A percentile compares a stretch with the other conserved stretches of the same genome.
These are phyloP conservation scores for Fusarium verticillioides DNA, from an alignment of 2,329 filamentous ascomycete species.

Conservation along the genomic window DNA sequence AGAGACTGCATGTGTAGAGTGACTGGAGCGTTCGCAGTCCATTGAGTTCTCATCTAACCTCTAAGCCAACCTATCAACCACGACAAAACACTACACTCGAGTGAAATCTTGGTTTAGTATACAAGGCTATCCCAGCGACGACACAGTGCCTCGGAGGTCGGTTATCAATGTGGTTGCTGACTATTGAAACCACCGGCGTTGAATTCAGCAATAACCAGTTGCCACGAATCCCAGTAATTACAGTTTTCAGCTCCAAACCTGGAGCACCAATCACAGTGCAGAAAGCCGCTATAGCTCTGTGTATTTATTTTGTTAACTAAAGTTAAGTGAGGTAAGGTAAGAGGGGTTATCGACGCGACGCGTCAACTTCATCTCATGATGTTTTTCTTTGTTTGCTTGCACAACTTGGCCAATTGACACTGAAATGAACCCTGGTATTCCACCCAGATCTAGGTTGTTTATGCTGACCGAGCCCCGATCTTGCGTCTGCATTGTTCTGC, in stretches of 20 bases:
- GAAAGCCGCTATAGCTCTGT: slow-evolving; percentile 12
- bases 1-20: not conserved
- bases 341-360: slow-evolving; percentile 32
- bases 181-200: slow-evolving; percentile 29
- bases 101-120: not conserved
- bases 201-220: slow-evolving; percentile 36
- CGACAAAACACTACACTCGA: slow-evolving; percentile 3
- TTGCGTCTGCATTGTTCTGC: slow-evolving; percentile 36
- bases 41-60: slow-evolving; percentile 24
- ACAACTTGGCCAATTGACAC: slow-evolving; percentile 12
- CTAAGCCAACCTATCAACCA: slow-evolving; percentile 26
- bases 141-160: slow-evolving; percentile 22
- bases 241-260: slow-evolving; percentile 30
- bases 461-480: slow-evolving; percentile 21
- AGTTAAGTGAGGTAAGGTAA: slow-evolving; percentile 11
- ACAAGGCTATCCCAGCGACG: slow-evolving; percentile 32
- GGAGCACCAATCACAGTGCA: slow-evolving; percentile 31
- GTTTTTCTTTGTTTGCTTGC: slow-evolving; percentile 24
- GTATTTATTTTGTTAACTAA: slow-evolving; percentile 9
- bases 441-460: slow-evolving; percentile 12
- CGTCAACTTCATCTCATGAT: slow-evolving; percentile 25
- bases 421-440: not conserved
- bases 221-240: slow-evolving; percentile 38
- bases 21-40: slow-evolving; percentile 25
- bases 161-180: slow-evolving; percentile 32